Base-by-base conservation (phyloP, 2,329 filamentous ascomycete species). In the Trichoderma atrobrunneum region DNA sequence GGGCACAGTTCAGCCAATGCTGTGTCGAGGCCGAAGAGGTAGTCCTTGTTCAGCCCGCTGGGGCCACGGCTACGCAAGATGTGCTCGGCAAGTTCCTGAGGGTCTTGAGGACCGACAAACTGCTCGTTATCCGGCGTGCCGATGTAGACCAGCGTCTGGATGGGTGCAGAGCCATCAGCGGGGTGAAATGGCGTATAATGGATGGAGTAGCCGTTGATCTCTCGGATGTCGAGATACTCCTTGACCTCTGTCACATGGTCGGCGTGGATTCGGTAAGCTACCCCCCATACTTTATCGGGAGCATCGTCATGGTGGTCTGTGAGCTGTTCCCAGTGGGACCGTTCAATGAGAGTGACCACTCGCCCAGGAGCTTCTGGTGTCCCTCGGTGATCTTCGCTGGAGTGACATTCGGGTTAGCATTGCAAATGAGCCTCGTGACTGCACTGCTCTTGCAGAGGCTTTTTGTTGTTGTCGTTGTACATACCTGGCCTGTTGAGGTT, bases 161-260 rank as follows among this genome's bases (percentile, higher is more conserved):
- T 87, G 24, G 82, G 76, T 5, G 78, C 71, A 16, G 79, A 78
- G 30, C 78, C 78, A 74, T 84, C 81, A 56, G 81, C 79, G n/a
- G 82, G 77, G 77, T 95, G 86, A 81, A 98, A 98, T 0, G 92
- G 90, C 32, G 94, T 93, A 81, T 94, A 93, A 82, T 98, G 95
- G 76, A 97, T 97, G 69, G 91, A 93, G 83, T 99, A 99, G 30
- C 96, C 96, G 83, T 98, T 97, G 79, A 98, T 97, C 82, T 99
- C 96, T 60, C 96, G 91, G 75, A 98, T 95, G 81, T 98, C 95
- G 62, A 99, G 92, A 80, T 98, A 98, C 72, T 91, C 88, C 76
- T 93, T 91, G 5, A 98, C 95, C 83, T 95, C 91, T 73, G 90
- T 87, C 26, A 97, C 94, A 75, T 90, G 88, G 2, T 88, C 85